Conservation (phyloP, 495 filamentous ascomycete species). For the Melanomma pulvis-pyrius region DNA sequence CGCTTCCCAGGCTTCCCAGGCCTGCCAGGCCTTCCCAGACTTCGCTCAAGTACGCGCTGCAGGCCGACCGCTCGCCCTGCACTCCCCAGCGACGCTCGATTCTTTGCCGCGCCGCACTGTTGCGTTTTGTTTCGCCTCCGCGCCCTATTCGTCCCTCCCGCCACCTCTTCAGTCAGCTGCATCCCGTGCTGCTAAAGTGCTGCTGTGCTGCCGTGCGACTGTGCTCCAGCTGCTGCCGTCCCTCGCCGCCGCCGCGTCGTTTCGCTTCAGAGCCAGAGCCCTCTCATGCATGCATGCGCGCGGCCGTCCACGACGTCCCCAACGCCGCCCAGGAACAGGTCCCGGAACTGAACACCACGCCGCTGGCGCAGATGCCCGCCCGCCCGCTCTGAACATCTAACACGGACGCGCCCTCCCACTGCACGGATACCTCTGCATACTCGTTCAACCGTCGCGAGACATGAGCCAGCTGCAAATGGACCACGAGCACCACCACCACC, state of each 20-base stretch:
- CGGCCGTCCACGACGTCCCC: constrained; percentile 31
- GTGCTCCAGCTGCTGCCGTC: too few relatives aligned
- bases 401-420: constrained; percentile 21
- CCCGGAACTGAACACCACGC: constrained; percentile 4
- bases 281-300: constrained; percentile 42
- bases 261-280: constrained; percentile 38
- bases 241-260: constrained; percentile 16
- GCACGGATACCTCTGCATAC: constrained; percentile 33
- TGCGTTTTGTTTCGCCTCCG: constrained; percentile 20
- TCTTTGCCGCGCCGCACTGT: constrained; percentile 29
- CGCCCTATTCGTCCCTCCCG: constrained; percentile 1
- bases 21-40: too few relatives aligned
- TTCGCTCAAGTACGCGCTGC: constrained; percentile 31
- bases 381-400: constrained; percentile 31
- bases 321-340: constrained; percentile 26
- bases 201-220: background rate
- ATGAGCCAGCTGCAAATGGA: constrained; percentile 48
- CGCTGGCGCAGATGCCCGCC: constrained; percentile 30
- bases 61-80: constrained; percentile 15
- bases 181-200: too few relatives aligned
- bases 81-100: background rate
- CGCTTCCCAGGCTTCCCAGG: background rate
- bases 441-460: constrained; percentile 24
- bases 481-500: constrained; percentile 43
- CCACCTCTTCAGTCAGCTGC: constrained; percentile 17